Percentiles rank a stretch among this genome's conserved stretches.
phyloP scores from a whole-genome alignment of 345 rosid genomes.

The Kernera saxatilis region DNA sequence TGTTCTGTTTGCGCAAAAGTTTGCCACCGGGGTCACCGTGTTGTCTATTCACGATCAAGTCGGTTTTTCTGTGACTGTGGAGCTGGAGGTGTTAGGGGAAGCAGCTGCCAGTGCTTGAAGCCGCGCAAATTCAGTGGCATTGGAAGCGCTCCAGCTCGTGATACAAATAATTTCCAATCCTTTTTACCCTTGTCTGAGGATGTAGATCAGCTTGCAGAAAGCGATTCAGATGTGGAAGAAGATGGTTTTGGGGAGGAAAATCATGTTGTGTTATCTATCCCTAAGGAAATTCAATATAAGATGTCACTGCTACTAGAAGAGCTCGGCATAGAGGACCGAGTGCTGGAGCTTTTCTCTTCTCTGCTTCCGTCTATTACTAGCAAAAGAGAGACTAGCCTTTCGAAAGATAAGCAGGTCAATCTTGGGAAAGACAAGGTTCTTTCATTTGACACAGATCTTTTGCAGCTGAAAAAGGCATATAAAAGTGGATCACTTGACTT shows the following conservation, averaged over 20 bases:
- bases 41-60: slow-evolving; percentile 95
- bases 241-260: slow-evolving; percentile 57
- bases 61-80: slow-evolving; percentile 99
- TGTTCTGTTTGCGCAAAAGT: slow-evolving; percentile 99
- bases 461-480: slow-evolving; percentile 92
- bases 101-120: slow-evolving; percentile 94
- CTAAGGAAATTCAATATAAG: slow-evolving; percentile 65
- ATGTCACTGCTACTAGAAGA: slow-evolving; percentile 66
- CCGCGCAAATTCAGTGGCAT: slow-evolving; percentile 79
- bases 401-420: slow-evolving; percentile 58
- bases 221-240: slow-evolving; percentile 92
- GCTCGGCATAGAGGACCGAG: slow-evolving; percentile 68
- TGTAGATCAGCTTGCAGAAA: slow-evolving; percentile 77
- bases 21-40: slow-evolving; percentile 98
- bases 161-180: slow-evolving; percentile 58
- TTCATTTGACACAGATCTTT: slow-evolving; percentile 68
- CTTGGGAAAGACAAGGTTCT: slow-evolving; percentile 78
- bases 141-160: slow-evolving; percentile 49
- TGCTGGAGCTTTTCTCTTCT: slow-evolving; percentile 68
- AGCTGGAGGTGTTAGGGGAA: slow-evolving; percentile 98
- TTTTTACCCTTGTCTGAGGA: slow-evolving; percentile 76
- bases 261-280: slow-evolving; percentile 47
- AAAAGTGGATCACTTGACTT: slow-evolving; percentile 97
- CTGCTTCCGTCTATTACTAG: slow-evolving; percentile 70
- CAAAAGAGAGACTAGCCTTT: slow-evolving; percentile 66